Evolutionary conservation across 192 early-diverging fungal genomes (phyloP), one percentile per base, ranked within the genome.

Genomic region (Backusella luteola): DNA sequence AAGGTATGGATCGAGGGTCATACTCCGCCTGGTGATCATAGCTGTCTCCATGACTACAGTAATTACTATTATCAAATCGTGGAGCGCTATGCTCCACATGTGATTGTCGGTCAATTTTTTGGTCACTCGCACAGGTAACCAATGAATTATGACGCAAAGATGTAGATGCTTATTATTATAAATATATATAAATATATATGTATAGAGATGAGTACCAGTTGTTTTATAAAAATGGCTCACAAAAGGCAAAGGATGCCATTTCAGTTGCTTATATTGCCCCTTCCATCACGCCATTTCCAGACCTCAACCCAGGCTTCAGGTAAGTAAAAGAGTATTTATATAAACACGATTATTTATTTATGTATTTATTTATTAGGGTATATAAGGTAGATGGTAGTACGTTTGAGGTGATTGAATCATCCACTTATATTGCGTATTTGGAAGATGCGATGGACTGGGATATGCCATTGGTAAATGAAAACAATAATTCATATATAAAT

Each of bases 1-100:
- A 80, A 81, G 53, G 89, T 85, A 12, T 90, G 86, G 86, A 88
- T 90, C 34, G 83, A 85, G 67, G 84, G 86, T 35, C 88, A 89
- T 74, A 83, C 85, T 46, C 73, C 80, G 11, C 88, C 88, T 29
- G 85, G 83, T n/a, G 77, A 83, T 39, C 75, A 69, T 19, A 79
- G 80, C 12, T 87, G 86, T 15, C 34, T 86, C 8, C 85, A 87
- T 76, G 85, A 86, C 69, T 87, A 84, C 69, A 83, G 81, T 34
- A 84, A 86, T 12, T 78, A 85, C 17, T 89, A 85, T 69, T 83
- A 87, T 78, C 88, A 87, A 63, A 84, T 87, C n/a, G 78, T 89
- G 11, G 83, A 86, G 39, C 83, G 88, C 3, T 89, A 87, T 71
- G 82, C 88, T 1, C 85, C 86, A 34, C 85, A 87, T 39, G 83